Evolutionary conservation across 2,329 filamentous ascomycete genomes (phyloP).

Genomic region (Fusarium nelsonii): DNA sequence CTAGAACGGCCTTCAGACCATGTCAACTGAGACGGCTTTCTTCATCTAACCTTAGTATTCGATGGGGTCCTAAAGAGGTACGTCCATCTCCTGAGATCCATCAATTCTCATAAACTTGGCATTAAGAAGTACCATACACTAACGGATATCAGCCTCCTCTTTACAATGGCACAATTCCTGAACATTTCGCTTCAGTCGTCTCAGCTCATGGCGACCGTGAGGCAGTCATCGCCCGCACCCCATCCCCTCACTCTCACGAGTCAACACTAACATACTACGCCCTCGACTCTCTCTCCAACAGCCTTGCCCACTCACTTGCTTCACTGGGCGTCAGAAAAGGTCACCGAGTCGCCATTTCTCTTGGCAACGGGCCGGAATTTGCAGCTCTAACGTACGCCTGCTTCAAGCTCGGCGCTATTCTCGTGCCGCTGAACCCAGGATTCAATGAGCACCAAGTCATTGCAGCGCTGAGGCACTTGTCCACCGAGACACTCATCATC

Average conservation of each 20-base stretch:
- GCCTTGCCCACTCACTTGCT: conserved; percentile 76
- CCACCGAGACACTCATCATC: conserved; percentile 80
- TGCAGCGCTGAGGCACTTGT: conserved; percentile 81
- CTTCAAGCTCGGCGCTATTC: conserved; percentile 92
- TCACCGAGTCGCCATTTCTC: conserved; percentile 84
- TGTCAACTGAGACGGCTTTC: conserved; percentile 35
- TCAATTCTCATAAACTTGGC: not conserved
- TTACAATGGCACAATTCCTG: conserved; percentile 75
- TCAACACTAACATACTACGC: conserved; percentile 77
- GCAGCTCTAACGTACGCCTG: conserved; percentile 88
- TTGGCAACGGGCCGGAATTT: conserved; percentile 89
- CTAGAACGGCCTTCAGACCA: conserved; percentile 13
- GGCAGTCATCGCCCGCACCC: conserved; percentile 67
- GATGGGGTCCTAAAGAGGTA: conserved; percentile 51
- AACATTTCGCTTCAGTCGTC: conserved; percentile 78
- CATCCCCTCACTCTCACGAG: conserved; percentile 64
- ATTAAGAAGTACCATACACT: not conserved
- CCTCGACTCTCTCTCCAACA: conserved; percentile 82
- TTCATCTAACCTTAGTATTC: conserved; percentile 46
- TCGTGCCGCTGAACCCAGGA: conserved; percentile 92
- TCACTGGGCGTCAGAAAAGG: conserved; percentile 82
- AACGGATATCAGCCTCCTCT: conserved; percentile 70
- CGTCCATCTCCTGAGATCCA: not conserved
- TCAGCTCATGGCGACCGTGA: conserved; percentile 72
- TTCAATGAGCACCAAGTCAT: conserved; percentile 86